These are phyloP conservation scores for Lentinula lateritia DNA, from an alignment of 768 basidiomycete species.

Conservation along the genomic window DNA sequence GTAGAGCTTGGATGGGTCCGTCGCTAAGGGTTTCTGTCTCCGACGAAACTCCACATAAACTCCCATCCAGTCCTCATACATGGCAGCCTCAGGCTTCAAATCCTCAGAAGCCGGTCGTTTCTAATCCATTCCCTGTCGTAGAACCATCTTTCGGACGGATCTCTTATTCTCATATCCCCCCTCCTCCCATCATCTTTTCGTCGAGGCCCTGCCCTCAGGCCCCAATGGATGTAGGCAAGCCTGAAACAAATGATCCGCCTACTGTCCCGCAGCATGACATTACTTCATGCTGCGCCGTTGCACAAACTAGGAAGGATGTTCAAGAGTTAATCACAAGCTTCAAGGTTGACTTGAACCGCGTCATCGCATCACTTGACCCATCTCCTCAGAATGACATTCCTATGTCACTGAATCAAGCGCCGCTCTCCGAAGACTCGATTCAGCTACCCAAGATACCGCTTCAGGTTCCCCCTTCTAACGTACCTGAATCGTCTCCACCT, in stretches of 20 bases:
- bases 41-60: slow-evolving; percentile 42
- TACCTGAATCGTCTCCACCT: not conserved
- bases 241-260: slow-evolving; percentile 8
- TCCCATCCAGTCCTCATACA: slow-evolving; percentile 12
- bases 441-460: not conserved
- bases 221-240: slow-evolving; percentile 18
- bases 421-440: not conserved
- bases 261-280: slow-evolving; percentile 11
- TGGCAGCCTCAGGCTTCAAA: not conserved
- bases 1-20: slow-evolving; percentile 50
- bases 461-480: not conserved
- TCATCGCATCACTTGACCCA: slow-evolving; percentile 22
- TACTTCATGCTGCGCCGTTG: slow-evolving; percentile 36
- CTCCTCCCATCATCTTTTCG: slow-evolving; percentile 29
- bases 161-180: slow-evolving; percentile 26
- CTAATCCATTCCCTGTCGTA: slow-evolving; percentile 10
- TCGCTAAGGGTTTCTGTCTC: slow-evolving; percentile 58
- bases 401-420: not conserved
- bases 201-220: slow-evolving; percentile 18
- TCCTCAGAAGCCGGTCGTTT: slow-evolving; percentile 1
- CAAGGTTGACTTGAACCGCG: slow-evolving; percentile 44
- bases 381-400: not conserved
- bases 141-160: slow-evolving; percentile 13
- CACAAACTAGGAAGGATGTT: slow-evolving; percentile 45
- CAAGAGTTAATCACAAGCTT: slow-evolving; percentile 42